These are phyloP conservation scores for Mycena epipterygia DNA, from an alignment of 768 basidiomycete species.

Conservation along the genomic window DNA sequence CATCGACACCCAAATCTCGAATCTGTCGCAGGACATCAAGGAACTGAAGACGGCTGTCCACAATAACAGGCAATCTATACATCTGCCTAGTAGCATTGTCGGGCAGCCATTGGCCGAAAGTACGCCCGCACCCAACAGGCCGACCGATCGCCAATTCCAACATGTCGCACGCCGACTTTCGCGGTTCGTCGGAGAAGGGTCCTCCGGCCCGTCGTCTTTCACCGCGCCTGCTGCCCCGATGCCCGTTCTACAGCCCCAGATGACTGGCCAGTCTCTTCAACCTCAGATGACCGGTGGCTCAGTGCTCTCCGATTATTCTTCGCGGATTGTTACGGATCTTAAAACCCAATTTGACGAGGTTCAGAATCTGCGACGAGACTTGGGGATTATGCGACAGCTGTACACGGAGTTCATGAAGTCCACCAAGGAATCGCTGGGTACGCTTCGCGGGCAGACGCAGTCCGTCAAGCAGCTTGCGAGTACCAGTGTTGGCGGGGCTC, in stretches of 20 bases:
- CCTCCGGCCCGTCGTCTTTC: slow-evolving; percentile 42
- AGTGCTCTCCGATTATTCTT: slow-evolving; percentile 77
- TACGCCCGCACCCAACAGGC: slow-evolving; percentile 75
- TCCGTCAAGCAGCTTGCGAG: slow-evolving; percentile 90
- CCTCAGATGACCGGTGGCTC: slow-evolving; percentile 86
- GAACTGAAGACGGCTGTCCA: slow-evolving; percentile 82
- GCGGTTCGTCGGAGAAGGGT: slow-evolving; percentile 69
- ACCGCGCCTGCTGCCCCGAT: slow-evolving; percentile 41
- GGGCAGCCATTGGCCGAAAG: slow-evolving; percentile 73
- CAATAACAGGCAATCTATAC: slow-evolving; percentile 65
- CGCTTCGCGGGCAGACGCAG: slow-evolving; percentile 86
- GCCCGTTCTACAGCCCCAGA: slow-evolving; percentile 66
- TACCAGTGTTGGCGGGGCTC: slow-evolving; percentile 85
- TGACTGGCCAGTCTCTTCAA: slow-evolving; percentile 77
- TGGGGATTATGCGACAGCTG: slow-evolving; percentile 93
- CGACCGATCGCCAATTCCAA: slow-evolving; percentile 82
- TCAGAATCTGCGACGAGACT: slow-evolving; percentile 92
- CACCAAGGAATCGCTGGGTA: slow-evolving; percentile 87
- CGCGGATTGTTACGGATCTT: slow-evolving; percentile 82
- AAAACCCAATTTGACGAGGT: slow-evolving; percentile 96
- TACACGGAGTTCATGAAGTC: slow-evolving; percentile 95
- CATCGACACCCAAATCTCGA: slow-evolving; percentile 91
- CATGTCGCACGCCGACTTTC: slow-evolving; percentile 81
- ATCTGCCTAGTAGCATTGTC: slow-evolving; percentile 61
- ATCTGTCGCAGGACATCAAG: slow-evolving; percentile 89